Evolutionary conservation across 768 basidiomycete genomes (phyloP), one percentile per base, ranked within the genome.

Genomic region (Rhizopogon vesiculosus): DNA sequence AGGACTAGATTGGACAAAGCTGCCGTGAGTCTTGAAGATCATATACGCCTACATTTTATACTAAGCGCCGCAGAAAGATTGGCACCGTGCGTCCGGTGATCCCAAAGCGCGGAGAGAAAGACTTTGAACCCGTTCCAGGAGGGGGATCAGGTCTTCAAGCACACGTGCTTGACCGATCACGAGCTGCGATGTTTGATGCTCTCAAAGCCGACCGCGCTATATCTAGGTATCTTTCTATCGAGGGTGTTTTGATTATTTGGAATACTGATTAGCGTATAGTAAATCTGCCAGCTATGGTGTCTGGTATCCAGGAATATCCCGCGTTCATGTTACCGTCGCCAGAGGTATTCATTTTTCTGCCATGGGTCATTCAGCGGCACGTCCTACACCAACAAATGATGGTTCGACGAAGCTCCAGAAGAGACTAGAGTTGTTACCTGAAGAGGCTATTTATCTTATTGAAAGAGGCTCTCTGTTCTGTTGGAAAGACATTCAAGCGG

Each of bases 101-200:
- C 50, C 97, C 97, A 6, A 95, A 91, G 69, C 83, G 97, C 28
- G 97, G 97, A 2, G 97, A 98, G 71, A 98, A 99, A 67, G 95
- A 98, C 60, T 98, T 93, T 61, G 96, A 98, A 67, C 97, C 97
- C 1, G 76, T 77, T 61, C 64, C 74, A 19, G 76, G 74, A 8
- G 66, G 82, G 9, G 89, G 87, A 6, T 87, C 91, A 10, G 83
- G 81, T 12, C 74, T 92, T 12, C 97, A 98, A 65, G 72, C 84
- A 28, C 87, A 92, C 72, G 82, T 91, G 57, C 79, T 98, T 19
- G 86, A 91, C 53, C 80, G 85, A 31, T 82, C 92, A 45, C 74
- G 96, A 53, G 74, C 79, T 48, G 97, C 96, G 2, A 92, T 98
- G 88, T 87, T 96, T 55, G 83, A 87, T 31, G 86, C 93, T 0